These are phyloP conservation scores for Thraustotheca clavata DNA, from an alignment of 352 stramenopile species.

Conservation along the genomic window DNA sequence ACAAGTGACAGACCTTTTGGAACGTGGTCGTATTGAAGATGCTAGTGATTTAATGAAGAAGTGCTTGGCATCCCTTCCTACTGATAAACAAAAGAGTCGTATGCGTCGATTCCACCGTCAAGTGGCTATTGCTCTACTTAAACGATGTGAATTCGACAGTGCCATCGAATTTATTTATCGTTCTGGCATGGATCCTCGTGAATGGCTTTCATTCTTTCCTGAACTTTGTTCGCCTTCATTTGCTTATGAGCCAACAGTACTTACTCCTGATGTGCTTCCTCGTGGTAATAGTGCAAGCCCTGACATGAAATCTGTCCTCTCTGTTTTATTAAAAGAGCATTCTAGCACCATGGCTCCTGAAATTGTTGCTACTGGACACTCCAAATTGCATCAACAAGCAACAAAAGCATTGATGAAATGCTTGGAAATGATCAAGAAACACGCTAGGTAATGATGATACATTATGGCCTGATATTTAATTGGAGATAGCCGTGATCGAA, in stretches of 20 bases:
- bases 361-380: conserved; percentile 43
- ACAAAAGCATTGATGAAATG: conserved; percentile 77
- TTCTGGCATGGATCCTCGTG: conserved; percentile 70
- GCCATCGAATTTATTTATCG: conserved; percentile 82
- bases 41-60: conserved; percentile 78
- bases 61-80: conserved; percentile 53
- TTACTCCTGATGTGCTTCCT: conserved; percentile 77
- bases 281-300: conserved; percentile 60
- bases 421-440: conserved; percentile 70
- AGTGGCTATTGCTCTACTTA: conserved; percentile 63
- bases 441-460: conserved; percentile 49
- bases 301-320: conserved; percentile 69
- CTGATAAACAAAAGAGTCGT: conserved; percentile 81
- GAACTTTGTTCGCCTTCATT: conserved; percentile 73
- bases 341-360: conserved; percentile 40
- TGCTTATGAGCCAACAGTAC: conserved; percentile 69
- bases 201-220: conserved; percentile 83
- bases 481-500: conserved; percentile 11
- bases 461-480: background rate
- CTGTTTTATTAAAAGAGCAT: conserved; percentile 49
- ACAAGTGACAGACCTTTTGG: conserved; percentile 73
- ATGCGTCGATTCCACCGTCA: conserved; percentile 85
- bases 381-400: conserved; percentile 45
- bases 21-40: conserved; percentile 79
- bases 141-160: conserved; percentile 66